phyloP scores from a whole-genome alignment of 164 flowering plant genomes.

The Magnolia sinica region DNA sequence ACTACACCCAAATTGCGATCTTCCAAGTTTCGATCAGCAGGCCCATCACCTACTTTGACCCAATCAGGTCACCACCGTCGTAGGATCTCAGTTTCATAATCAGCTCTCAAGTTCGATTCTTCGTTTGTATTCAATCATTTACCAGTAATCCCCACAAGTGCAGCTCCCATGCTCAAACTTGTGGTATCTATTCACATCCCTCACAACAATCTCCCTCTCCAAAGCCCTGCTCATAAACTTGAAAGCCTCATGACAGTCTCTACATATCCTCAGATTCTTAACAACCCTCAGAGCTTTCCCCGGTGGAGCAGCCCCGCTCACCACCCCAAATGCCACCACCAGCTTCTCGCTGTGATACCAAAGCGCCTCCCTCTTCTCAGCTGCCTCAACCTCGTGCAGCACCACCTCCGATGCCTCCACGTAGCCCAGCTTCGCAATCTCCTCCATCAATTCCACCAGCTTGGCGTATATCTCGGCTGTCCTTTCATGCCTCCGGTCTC shows the following conservation, averaged over 20 bases:
- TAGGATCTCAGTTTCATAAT: not conserved
- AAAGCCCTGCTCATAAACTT: constrained; percentile 46
- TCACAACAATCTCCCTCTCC: constrained; percentile 60
- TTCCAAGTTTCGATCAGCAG: too few species aligned
- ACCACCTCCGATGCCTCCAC: constrained; percentile 40
- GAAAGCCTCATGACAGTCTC: constrained; percentile 66
- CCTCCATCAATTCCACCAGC: constrained; percentile 45
- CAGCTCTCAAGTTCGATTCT: not conserved
- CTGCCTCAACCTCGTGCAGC: constrained; percentile 41
- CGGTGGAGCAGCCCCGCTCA: constrained; percentile 48
- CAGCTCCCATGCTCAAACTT: constrained; percentile 52
- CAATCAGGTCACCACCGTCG: too few species aligned
- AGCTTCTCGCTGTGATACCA: constrained; percentile 64
- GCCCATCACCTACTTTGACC: too few species aligned
- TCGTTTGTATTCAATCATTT: not conserved
- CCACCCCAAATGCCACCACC: constrained; percentile 57
- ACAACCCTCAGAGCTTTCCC: constrained; percentile 66
- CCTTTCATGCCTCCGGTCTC: constrained; percentile 44
- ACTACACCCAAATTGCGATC: not conserved
- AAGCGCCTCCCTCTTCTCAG: constrained; percentile 45
- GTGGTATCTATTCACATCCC: constrained; percentile 70
- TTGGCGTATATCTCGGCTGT: constrained; percentile 43
- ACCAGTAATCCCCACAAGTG: constrained; percentile 58
- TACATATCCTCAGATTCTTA: constrained; percentile 67
- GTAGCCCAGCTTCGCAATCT: constrained; percentile 50